Base-by-base conservation (phyloP, 306 rosid genomes). In the Biancaea sappan region DNA sequence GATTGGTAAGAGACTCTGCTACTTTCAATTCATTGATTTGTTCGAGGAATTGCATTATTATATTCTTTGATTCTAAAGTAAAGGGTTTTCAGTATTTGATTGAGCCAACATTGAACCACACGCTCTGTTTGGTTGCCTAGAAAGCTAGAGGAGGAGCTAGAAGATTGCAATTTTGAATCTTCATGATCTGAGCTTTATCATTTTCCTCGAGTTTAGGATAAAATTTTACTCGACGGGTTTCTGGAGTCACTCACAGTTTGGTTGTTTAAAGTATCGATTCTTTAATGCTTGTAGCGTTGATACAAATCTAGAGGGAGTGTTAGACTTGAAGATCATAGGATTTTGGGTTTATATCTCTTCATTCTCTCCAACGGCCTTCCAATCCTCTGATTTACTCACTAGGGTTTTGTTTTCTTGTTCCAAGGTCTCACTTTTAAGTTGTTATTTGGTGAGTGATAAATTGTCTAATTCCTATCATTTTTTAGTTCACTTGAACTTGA, bases 1-100 rank as follows among this genome's bases (percentile, higher is more conserved):
- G 82, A 75, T 66, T 75, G 88, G 89, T 83, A 68, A 71, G 76
- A 64, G 65, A 48, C 64, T 69, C 48, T 37, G n/a, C 0, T 59
- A 22, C 65, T 61, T 72, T 56, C n/a, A 56, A 12, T 63, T 74
- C 34, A 1, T 37, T 22, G 31, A 44, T 56, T 58, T 71, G 35
- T 69, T 48, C 28, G 6, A n/a, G 19, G 18, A 66, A 64, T 60
- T 57, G 11, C 19, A 26, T 62, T 25, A 26, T 24, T 16, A 0
- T 6, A 18, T 13, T 2, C 16, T 34, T 54, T 14, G 0, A 4
- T 62, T 18, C 60, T 6, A 4, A 18, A 14, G 7, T 21, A 15
- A 3, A 8, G n/a, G 60, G 19, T 62, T 34, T 47, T 60, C 50
- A 8, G 24, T 63, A 28, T 9, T 58, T 21, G 26, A 31, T 83